Conservation (phyloP, 169 alveolate genomes). For the Pseudocohnilembus persalinus region DNA sequence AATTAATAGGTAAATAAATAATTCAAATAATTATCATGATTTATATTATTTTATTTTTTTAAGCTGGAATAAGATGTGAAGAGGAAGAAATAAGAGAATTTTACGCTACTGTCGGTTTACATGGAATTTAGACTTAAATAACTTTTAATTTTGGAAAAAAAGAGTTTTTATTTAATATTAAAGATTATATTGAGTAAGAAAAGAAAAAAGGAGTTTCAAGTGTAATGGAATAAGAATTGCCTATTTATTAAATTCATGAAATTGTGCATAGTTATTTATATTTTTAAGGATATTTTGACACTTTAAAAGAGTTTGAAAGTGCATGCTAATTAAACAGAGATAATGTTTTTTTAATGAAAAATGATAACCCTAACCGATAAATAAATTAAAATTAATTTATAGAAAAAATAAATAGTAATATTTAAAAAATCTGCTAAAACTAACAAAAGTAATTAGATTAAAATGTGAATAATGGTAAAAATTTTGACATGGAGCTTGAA, state of each 20-base stretch:
- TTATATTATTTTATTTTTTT: neutral
- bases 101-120: constrained; percentile 18
- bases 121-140: neutral
- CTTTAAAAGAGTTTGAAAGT: constrained; percentile 12
- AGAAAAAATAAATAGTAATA: too few relatives aligned
- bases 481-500: too few relatives aligned
- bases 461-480: too few relatives aligned
- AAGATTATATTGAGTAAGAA: neutral
- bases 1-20: constrained; percentile 2
- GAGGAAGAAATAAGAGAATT: neutral
- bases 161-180: constrained; percentile 2
- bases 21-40: neutral
- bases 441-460: too few relatives aligned
- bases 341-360: neutral
- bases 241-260: constrained; percentile 13
- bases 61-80: neutral
- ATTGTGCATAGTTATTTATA: constrained; percentile 12
- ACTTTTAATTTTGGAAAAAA: constrained; percentile 20
- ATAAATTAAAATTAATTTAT: too few relatives aligned
- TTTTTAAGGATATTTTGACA: constrained; percentile 24
- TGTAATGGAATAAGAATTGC: constrained; percentile 7
- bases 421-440: too few relatives aligned
- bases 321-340: constrained; percentile 14
- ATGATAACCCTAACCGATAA: neutral
- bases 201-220: neutral